Evolutionary conservation across 2,329 filamentous ascomycete species (phyloP).

Genomic region (Alternaria viburni): DNA sequence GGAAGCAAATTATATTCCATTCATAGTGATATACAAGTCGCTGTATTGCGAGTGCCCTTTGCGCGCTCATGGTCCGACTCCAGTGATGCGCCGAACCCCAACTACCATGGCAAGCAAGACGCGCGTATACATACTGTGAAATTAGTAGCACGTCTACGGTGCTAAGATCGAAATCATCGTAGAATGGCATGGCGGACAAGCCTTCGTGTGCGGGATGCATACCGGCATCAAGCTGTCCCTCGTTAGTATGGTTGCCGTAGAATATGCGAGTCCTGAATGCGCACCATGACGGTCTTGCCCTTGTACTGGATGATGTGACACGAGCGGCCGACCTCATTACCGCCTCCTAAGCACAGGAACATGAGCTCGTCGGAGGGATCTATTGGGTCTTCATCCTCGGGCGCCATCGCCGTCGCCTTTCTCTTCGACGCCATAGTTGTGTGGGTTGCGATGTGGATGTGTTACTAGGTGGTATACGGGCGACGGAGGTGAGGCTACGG

Average conservation of each 20-base stretch:
- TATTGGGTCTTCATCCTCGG: conserved; percentile 79
- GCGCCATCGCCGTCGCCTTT: conserved; percentile 82
- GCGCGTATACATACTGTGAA: conserved; percentile 83
- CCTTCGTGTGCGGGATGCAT: conserved; percentile 97
- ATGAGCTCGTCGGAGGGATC: conserved; percentile 93
- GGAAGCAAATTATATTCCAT: conserved; percentile 49
- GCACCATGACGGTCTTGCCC: conserved; percentile 97
- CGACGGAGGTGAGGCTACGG: neutral
- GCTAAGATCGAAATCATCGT: conserved; percentile 97
- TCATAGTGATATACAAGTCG: conserved; percentile 49
- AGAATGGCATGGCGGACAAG: conserved; percentile 91
- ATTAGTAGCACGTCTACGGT: conserved; percentile 96
- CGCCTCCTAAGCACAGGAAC: conserved; percentile 91
- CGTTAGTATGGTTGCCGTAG: conserved; percentile 27
- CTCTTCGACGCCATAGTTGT: conserved; percentile 85
- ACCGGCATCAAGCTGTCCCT: conserved; percentile 83
- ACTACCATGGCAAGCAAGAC: conserved; percentile 23
- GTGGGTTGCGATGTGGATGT: neutral
- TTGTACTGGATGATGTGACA: conserved; percentile 99
- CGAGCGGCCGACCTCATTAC: conserved; percentile 95
- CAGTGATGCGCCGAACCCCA: conserved; percentile 40
- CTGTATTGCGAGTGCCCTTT: conserved; percentile 25
- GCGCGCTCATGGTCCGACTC: conserved; percentile 33
- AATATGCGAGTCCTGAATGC: conserved; percentile 32
- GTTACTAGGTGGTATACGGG: neutral